These are phyloP conservation scores for Acer yangbiense DNA, from an alignment of 345 rosid genomes.

Conservation along the genomic window DNA sequence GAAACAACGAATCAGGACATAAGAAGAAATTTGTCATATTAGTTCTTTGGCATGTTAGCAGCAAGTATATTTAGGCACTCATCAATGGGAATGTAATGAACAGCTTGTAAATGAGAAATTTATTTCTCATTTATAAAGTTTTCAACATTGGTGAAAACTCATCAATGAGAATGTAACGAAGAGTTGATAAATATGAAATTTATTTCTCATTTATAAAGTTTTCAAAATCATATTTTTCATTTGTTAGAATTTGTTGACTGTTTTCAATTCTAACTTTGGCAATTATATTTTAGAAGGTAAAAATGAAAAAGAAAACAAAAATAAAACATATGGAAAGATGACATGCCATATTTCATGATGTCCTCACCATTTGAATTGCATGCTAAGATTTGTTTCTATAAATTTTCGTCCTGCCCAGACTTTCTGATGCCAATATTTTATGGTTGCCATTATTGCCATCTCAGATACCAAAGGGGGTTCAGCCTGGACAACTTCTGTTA, in stretches of 20 bases:
- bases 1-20: neutral
- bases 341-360: neutral
- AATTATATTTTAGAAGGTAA: neutral
- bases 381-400: neutral
- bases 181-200: neutral
- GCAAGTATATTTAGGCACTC: neutral
- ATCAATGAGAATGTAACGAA: neutral
- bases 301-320: neutral
- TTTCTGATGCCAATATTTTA: constrained; percentile 10
- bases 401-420: neutral
- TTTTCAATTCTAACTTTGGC: neutral
- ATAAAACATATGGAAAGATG: neutral
- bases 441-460: constrained; percentile 29
- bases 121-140: neutral
- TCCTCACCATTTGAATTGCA: neutral
- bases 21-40: neutral
- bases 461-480: constrained; percentile 91
- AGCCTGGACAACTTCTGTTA: constrained; percentile 72
- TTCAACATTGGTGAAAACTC: no score
- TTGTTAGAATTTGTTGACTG: constrained; percentile 2
- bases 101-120: neutral
- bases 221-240: neutral
- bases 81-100: no score
- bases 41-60: constrained; percentile 6
- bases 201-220: neutral